A percentile compares a stretch with the other conserved stretches of the same genome.
phyloP scores from a whole-genome alignment of 2,329 filamentous ascomycete genomes.

The Claviceps digitariae region DNA sequence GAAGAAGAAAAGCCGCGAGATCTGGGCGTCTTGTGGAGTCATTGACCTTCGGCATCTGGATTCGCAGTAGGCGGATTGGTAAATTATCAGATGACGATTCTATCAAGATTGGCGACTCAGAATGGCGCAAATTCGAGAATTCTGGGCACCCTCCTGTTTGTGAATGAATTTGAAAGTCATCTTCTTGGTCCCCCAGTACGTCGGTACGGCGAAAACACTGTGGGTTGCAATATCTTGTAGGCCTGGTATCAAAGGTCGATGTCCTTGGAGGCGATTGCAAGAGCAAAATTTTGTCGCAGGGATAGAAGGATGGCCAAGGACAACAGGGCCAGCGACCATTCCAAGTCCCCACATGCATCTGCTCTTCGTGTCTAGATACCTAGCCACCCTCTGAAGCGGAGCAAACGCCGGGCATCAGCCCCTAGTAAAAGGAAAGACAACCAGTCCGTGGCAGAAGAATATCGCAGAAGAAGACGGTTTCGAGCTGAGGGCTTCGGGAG shows the following conservation, averaged over 20 bases:
- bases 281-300: neutral
- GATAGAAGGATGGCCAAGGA: neutral
- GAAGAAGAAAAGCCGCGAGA: neutral
- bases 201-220: too few relatives aligned
- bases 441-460: neutral
- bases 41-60: too few relatives aligned
- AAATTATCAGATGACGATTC: too few relatives aligned
- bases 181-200: too few relatives aligned
- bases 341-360: neutral
- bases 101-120: neutral
- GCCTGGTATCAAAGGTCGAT: too few relatives aligned
- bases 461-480: neutral
- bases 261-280: neutral
- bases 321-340: neutral
- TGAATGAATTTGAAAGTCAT: too few relatives aligned
- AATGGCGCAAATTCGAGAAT: constrained; percentile 5
- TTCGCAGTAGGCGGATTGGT: too few relatives aligned
- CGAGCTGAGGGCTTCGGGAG: constrained; percentile 6
- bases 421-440: neutral
- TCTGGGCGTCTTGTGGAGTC: neutral
- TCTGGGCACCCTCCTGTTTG: too few relatives aligned
- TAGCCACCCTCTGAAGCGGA: neutral
- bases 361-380: neutral
- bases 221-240: neutral
- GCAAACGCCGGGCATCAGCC: neutral